Evolutionary conservation across 2,329 filamentous ascomycete species (phyloP), one percentile per base, ranked within the genome.

Genomic region (Trichoderma pleuroti): DNA sequence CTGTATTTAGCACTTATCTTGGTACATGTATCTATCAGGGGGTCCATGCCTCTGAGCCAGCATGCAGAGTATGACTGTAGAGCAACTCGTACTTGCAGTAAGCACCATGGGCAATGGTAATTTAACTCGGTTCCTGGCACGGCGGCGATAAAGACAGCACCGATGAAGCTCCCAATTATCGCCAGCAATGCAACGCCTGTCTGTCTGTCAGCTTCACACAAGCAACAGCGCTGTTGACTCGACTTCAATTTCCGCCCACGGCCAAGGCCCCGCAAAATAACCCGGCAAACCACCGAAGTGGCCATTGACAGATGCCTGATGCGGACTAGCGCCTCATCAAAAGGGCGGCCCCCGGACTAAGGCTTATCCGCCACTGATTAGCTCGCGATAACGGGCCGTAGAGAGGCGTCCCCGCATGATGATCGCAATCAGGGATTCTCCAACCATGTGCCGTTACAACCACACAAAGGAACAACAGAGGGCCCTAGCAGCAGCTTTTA

Each of bases 401-500:
- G 67, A 16, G 67, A 70, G 60, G 60, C 57, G 67, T 63, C 67
- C 57, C 67, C 60, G 67, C 67, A 70, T 42, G 67, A 32, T 46
- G 67, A 70, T 70, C 67, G 60, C 59, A 63, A 63, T 56, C 67
- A 56, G 59, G 67, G 67, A 56, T 70, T 63, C 59, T 63, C 67
- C 67, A 59, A 32, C 67, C 67, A 63, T 39, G 39, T 36, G 24
- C 42, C 30, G 10, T 30, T 34, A 30, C 63, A 56, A 49, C 62
- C 61, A 64, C 61, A 52, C 61, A 52, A 61, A 30, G 24, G 46
- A 52, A 21, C 46, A 11, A 52, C 9, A 52, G 21, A 52, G 18
- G 42, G 42, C 42, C 42, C 42, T 42, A 49, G 42, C 42, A 46
- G 42, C n/a, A 21, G 42, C 46, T 24, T 3, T 42, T 39, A 66